These are phyloP conservation scores for Aureoboletus auriporus DNA, from an alignment of 768 basidiomycete species.

Conservation along the genomic window DNA sequence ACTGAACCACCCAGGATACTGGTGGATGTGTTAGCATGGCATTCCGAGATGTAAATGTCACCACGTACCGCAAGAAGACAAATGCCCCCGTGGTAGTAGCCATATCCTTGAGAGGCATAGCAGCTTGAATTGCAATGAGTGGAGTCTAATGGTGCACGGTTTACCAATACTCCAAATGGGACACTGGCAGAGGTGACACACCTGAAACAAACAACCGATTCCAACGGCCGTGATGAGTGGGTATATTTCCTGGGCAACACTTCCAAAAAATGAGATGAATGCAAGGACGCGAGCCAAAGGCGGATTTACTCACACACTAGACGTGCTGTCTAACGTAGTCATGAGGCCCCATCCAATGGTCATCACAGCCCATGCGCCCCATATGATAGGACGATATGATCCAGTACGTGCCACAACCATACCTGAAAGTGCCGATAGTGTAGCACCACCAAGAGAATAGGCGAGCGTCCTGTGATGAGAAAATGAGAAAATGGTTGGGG, in stretches of 20 bases:
- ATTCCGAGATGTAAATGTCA: not conserved
- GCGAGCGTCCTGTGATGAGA: constrained; percentile 32
- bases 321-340: constrained; percentile 33
- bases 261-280: constrained; percentile 8
- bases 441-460: constrained; percentile 25
- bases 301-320: constrained; percentile 21
- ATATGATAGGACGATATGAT: constrained; percentile 31
- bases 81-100: constrained; percentile 38
- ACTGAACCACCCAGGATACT: constrained; percentile 73
- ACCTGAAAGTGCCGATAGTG: constrained; percentile 21
- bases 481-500: not conserved
- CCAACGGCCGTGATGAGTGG: constrained; percentile 32
- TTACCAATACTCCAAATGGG: not conserved
- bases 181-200: not conserved
- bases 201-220: constrained; percentile 34
- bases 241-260: constrained; percentile 30
- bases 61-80: constrained; percentile 28
- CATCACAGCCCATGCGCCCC: constrained; percentile 28
- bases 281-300: not conserved
- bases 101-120: constrained; percentile 45
- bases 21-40: not conserved
- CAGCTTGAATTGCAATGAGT: constrained; percentile 37
- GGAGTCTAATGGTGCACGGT: constrained; percentile 18
- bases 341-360: constrained; percentile 34
- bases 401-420: constrained; percentile 23